phyloP scores from a whole-genome alignment of 1,284 basidiomycete species.

The Pholiota adiposa region DNA sequence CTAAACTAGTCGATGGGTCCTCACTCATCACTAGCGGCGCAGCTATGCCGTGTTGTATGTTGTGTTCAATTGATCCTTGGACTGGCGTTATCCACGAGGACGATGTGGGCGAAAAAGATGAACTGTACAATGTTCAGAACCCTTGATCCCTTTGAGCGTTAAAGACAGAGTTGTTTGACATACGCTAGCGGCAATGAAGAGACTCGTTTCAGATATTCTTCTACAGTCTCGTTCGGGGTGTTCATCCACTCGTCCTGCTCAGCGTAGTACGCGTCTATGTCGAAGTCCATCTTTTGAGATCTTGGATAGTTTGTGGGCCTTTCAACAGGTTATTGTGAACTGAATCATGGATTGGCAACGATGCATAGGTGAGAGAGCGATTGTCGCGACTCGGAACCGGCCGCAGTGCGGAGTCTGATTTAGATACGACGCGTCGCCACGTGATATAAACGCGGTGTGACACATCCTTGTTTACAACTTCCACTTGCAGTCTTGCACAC shows the following conservation, averaged over 20 bases:
- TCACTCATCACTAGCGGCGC: not conserved
- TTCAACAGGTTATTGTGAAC: not conserved
- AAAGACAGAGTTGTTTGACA: constrained; percentile 11
- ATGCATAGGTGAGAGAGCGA: not conserved
- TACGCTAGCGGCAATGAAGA: constrained; percentile 23
- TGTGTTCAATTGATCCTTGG: not conserved
- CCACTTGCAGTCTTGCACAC: no score
- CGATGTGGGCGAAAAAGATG: constrained; percentile 3
- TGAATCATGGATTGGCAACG: constrained; percentile 7
- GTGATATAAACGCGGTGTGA: not conserved
- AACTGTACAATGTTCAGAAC: constrained; percentile 7
- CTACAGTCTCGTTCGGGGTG: constrained; percentile 49
- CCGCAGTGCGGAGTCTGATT: not conserved
- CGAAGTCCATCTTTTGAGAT: constrained; percentile 31
- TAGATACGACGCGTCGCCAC: not conserved
- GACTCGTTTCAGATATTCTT: constrained; percentile 37
- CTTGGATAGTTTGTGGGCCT: not conserved
- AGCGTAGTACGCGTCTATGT: constrained; percentile 49
- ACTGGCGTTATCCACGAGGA: constrained; percentile 17
- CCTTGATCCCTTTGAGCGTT: constrained; percentile 8
- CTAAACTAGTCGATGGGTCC: not conserved
- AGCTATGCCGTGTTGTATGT: not conserved
- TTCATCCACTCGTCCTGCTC: constrained; percentile 59
- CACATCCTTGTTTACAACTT: not conserved
- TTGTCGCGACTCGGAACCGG: not conserved